A percentile compares a stretch with the other conserved stretches of the same genome.
Evolutionary conservation across 805 yeast species (phyloP).

Genomic region (Lachancea lanzarotensis): DNA sequence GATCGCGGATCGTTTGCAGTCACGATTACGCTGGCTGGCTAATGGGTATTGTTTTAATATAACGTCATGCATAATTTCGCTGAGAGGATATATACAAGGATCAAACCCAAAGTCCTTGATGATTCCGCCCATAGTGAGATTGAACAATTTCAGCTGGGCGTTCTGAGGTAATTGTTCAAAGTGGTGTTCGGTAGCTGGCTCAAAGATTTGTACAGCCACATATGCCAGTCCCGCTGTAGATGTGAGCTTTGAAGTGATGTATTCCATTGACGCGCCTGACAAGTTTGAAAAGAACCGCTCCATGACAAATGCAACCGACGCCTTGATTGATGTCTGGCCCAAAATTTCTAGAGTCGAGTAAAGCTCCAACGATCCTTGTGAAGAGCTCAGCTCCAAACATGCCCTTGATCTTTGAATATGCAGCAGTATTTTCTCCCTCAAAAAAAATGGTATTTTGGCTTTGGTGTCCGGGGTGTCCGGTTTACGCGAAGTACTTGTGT

Average conservation of each 20-base stretch:
- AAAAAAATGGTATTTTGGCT: constrained; percentile 14
- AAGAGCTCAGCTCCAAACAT: constrained; percentile 42
- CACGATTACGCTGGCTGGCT: constrained; percentile 8
- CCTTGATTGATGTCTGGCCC: constrained; percentile 50
- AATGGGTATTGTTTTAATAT: constrained; percentile 61
- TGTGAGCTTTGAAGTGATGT: constrained; percentile 42
- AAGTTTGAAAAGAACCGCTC: constrained; percentile 56
- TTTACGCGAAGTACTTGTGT: constrained; percentile 5
- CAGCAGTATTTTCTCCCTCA: constrained; percentile 36
- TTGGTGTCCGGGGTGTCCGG: constrained; percentile 1
- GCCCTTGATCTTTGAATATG: constrained; percentile 57
- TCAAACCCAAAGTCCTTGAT: constrained; percentile 80
- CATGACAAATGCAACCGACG: constrained; percentile 54
- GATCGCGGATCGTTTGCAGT: constrained; percentile 12
- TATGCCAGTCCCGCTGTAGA: constrained; percentile 32
- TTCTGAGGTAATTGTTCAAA: constrained; percentile 36
- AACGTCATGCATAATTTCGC: constrained; percentile 60
- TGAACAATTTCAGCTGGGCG: constrained; percentile 46
- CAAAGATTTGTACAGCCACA: constrained; percentile 25
- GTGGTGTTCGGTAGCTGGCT: constrained; percentile 28
- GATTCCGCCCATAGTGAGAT: constrained; percentile 59
- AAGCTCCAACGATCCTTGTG: constrained; percentile 21
- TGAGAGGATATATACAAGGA: constrained; percentile 51
- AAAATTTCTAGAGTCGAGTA: constrained; percentile 45
- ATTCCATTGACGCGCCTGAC: constrained; percentile 48